Evolutionary conservation across 371 early-diverging fungal genomes (phyloP).

Genomic region (Quaeritorhiza haematococci): DNA sequence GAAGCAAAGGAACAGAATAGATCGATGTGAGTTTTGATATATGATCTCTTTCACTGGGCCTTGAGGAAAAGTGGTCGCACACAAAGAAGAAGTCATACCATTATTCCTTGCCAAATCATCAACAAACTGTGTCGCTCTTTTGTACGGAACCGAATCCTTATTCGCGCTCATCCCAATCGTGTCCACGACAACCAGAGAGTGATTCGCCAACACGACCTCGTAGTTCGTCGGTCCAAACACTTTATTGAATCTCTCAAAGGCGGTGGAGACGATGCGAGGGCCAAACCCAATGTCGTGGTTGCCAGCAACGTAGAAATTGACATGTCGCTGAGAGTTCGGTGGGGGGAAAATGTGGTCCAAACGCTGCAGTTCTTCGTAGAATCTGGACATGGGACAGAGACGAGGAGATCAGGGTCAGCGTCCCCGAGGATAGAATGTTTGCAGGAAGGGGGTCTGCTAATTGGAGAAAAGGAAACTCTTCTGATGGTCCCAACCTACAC

Average conservation of each 20-base stretch:
- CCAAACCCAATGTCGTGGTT: slow-evolving; percentile 94
- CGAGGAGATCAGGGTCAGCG: neutral
- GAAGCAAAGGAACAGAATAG: too few species aligned
- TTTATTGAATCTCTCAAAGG: slow-evolving; percentile 50
- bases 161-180: slow-evolving; percentile 67
- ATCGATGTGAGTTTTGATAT: too few species aligned
- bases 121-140: slow-evolving; percentile 45
- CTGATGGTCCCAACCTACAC: slow-evolving; percentile 42
- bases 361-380: slow-evolving; percentile 32
- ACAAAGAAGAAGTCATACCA: slow-evolving; percentile 12
- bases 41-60: neutral
- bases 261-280: slow-evolving; percentile 41
- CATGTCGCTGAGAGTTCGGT: slow-evolving; percentile 4
- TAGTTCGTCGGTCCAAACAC: slow-evolving; percentile 69
- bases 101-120: slow-evolving; percentile 21
- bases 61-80: neutral
- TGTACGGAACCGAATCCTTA: slow-evolving; percentile 28
- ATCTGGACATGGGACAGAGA: slow-evolving; percentile 7
- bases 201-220: slow-evolving; percentile 48
- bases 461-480: too few species aligned
- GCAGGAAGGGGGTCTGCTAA: too few species aligned
- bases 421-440: too few species aligned
- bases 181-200: slow-evolving; percentile 69
- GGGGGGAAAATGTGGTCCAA: slow-evolving; percentile 39
- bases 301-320: slow-evolving; percentile 60